phyloP scores from a whole-genome alignment of 2,329 filamentous ascomycete genomes.

The Xylariomycetidae sp. region DNA sequence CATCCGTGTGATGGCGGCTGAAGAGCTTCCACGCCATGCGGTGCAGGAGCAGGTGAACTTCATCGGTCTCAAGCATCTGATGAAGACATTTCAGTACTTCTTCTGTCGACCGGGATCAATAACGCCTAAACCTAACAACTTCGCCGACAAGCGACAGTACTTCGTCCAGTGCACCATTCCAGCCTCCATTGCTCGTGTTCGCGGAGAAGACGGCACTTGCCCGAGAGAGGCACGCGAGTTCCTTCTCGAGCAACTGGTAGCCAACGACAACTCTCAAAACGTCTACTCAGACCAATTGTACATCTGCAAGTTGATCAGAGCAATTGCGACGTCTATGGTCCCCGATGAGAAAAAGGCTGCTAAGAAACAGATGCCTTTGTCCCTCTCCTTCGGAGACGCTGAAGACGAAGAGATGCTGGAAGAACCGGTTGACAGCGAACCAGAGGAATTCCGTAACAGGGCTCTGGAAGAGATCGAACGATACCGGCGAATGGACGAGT shows the following conservation, averaged over 20 bases:
- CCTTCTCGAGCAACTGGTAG: conserved; percentile 80
- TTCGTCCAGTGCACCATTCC: conserved; percentile 79
- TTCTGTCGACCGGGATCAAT: conserved; percentile 76
- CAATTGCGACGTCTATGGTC: conserved; percentile 53
- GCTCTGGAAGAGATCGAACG: conserved; percentile 60
- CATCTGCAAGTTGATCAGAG: conserved; percentile 69
- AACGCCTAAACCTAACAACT: conserved; percentile 86
- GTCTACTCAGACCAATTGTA: conserved; percentile 85
- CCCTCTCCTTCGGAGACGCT: conserved; percentile 35
- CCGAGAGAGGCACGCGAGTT: conserved; percentile 75
- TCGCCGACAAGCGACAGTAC: conserved; percentile 79
- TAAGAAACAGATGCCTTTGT: conserved; percentile 36
- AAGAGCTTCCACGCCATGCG: conserved; percentile 71
- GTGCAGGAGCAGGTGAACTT: conserved; percentile 58
- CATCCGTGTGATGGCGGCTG: conserved; percentile 78
- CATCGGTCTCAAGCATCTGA: conserved; percentile 77
- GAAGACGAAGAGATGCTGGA: conserved; percentile 37
- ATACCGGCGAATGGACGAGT: conserved; percentile 62
- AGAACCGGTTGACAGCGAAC: conserved; percentile 33
- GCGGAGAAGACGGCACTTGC: conserved; percentile 68
- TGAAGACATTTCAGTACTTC: conserved; percentile 79
- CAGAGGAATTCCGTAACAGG: conserved; percentile 43
- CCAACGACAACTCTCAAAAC: conserved; percentile 93
- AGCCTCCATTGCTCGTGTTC: conserved; percentile 70
- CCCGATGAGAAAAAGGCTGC: conserved; percentile 33